phyloP scores from a whole-genome alignment of 768 basidiomycete species.

The Naganishia kalamii region DNA sequence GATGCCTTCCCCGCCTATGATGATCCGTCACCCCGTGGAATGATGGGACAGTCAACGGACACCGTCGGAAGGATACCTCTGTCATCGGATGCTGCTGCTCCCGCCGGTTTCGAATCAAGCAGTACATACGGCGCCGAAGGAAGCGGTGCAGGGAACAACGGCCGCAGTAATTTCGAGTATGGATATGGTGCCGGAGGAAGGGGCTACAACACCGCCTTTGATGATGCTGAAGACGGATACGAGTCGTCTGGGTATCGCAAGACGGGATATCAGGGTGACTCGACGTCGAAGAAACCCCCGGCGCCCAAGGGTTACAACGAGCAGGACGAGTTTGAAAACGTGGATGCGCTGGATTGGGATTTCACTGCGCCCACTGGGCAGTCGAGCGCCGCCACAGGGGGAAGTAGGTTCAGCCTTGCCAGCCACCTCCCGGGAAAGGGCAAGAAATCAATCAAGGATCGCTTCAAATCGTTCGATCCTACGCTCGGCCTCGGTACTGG shows the following conservation, averaged over 20 bases:
- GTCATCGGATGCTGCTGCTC: slow-evolving; percentile 1
- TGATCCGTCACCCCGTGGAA: slow-evolving; percentile 5
- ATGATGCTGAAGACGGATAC: slow-evolving; percentile 30
- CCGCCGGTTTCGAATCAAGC: background rate
- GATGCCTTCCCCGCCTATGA: slow-evolving; percentile 25
- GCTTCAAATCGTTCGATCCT: slow-evolving; percentile 34
- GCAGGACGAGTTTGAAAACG: slow-evolving; percentile 3
- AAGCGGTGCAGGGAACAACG: background rate
- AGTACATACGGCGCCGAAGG: background rate
- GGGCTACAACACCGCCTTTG: slow-evolving; percentile 31
- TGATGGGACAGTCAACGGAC: slow-evolving; percentile 22
- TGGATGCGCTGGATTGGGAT: slow-evolving; percentile 16
- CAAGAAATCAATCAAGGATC: slow-evolving; percentile 2
- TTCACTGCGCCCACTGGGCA: slow-evolving; percentile 7
- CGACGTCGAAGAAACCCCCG: slow-evolving; percentile 8
- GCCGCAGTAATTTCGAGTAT: slow-evolving; percentile 32
- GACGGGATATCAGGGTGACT: background rate
- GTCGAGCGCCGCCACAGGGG: background rate
- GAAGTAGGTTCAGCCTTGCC: slow-evolving; percentile 22
- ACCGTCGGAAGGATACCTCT: background rate
- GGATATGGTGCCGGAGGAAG: slow-evolving; percentile 26
- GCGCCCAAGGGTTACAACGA: slow-evolving; percentile 32
- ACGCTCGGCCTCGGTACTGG: slow-evolving; percentile 36
- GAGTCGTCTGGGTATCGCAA: background rate
- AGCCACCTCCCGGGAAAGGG: slow-evolving; percentile 29